Percentiles rank a stretch among this genome's conserved stretches.
Evolutionary conservation across 306 rosid genomes (phyloP).

Genomic region (Medicago arabica): DNA sequence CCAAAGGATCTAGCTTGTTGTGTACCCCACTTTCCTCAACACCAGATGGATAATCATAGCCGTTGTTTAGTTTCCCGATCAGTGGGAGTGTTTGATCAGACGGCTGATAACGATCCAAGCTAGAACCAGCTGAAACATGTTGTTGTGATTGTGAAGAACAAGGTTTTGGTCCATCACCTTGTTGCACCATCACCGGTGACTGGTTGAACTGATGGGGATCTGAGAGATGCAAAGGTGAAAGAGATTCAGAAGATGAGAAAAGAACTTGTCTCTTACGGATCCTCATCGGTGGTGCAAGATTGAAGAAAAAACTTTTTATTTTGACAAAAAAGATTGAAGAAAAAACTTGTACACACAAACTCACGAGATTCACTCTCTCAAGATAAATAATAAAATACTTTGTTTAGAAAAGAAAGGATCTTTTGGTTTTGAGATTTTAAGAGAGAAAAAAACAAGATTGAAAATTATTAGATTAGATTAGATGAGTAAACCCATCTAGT

Average conservation of each 20-base stretch:
- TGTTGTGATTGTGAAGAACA: constrained; percentile 17
- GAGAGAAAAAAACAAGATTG: not conserved
- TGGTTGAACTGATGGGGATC: constrained; percentile 73
- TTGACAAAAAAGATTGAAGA: constrained; percentile 29
- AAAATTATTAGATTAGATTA: constrained; percentile 6
- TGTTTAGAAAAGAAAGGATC: constrained; percentile 30
- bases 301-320: not conserved
- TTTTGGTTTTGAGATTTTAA: constrained; percentile 42
- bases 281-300: constrained; percentile 74
- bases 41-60: constrained; percentile 48
- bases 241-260: constrained; percentile 51
- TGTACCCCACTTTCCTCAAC: constrained; percentile 46
- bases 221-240: constrained; percentile 62
- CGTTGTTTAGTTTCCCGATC: constrained; percentile 52
- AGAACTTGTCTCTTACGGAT: constrained; percentile 75
- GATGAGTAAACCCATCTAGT: constrained; percentile 33
- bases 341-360: not conserved
- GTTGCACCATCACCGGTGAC: constrained; percentile 78
- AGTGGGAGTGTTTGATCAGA: constrained; percentile 51
- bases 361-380: constrained; percentile 42
- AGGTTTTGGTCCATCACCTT: constrained; percentile 17
- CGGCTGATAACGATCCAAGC: constrained; percentile 49
- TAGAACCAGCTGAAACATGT: constrained; percentile 15
- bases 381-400: not conserved
- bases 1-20: constrained; percentile 55